Base-by-base conservation (phyloP, 345 rosid genomes). In the Atalantia buxifolia region DNA sequence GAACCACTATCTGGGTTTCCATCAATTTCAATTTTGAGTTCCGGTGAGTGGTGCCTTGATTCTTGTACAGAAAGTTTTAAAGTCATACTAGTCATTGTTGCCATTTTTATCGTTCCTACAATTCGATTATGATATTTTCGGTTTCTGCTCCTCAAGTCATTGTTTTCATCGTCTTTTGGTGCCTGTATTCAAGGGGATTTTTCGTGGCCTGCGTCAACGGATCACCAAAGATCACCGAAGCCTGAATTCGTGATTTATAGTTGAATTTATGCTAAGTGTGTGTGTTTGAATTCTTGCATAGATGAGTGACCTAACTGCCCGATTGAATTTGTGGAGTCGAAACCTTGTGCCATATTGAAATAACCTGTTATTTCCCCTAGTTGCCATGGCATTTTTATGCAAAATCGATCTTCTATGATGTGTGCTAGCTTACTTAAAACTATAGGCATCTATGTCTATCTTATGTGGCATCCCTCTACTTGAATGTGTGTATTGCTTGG, bases 401-500 rank as follows among this genome's bases (percentile, higher is more conserved):
- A 72, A 53, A 78, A 68, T 62, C 36, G 18, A 63, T 79, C 65
- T 14, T 56, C 35, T 55, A 7, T 66, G 53, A 45, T 82, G 59
- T 70, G 60, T 28, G 25, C 55, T 77, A 64, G 70, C 18, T n/a
- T 74, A 40, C 60, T 45, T 45, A 24, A 61, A 31, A 25, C 31
- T 45, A 45, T 64, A 75, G 69, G 78, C 60, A 12, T 79, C 78
- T 42, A 95, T 95, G 99, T 96, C 97, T 55, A 85, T 92, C 68
- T 1, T 94, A 75, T 96, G 97, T 71, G 97, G 99, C 66, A 63
- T 90, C 69, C 99, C 98, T 56, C 86, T 96, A 69, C 92, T 96
- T 4, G 98, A 96, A 85, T 91, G 98, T 42, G 97, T 96, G 5
- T 94, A 92, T 84, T 96, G 99, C 76, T 88, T 94, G 62, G 98